Evolutionary conservation across 148 eudicot species (phyloP), one percentile per base, ranked within the genome.

Genomic region (Chenopodium quinoa): DNA sequence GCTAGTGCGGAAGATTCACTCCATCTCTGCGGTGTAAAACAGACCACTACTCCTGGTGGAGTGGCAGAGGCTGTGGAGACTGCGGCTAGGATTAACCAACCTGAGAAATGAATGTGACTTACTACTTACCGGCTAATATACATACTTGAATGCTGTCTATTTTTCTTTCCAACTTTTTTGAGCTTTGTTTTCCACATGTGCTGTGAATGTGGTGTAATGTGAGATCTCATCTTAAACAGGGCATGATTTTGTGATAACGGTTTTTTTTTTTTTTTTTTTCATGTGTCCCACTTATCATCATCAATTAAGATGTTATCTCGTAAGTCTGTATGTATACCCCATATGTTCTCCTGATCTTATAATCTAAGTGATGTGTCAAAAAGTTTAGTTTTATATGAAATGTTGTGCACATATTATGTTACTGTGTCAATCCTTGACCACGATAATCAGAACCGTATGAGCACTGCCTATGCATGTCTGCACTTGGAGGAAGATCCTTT

Each of bases 21-120:
- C 19, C 64, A 56, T 20, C 80, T 75, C 1, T n/a, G 78, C 0
- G 77, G 77, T 6, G 64, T 64, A 2, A 81, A 81, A 71, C 81
- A 73, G 4, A 73, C 83, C 1, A 87, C 93, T 1, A 79, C 87
- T 29, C 93, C 89, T 1, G 90, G 93, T 2, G 91, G 95, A 3
- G 91, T 93, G 37, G 92, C 92, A 0, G 89, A 87, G 23, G 85
- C 90, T 5, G 80, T 93, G 14, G 88, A 88, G 0, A 83, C 92
- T 1, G 93, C 93, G 0, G 91, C 93, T 2, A 82, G 86, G 81
- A 89, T 90, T 34, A 90, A 93, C 44, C 32, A 83, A 54, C 52
- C 47, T 60, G 83, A 64, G 50, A 78, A 13, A 1, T 54, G 58
- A 73, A 47, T 27, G 69, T 72, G 23, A 7, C 22, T 19, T 47